Percentiles rank a stretch among this genome's conserved stretches.
phyloP scores from a whole-genome alignment of 495 filamentous ascomycete genomes.

The Penicillium turbatum region DNA sequence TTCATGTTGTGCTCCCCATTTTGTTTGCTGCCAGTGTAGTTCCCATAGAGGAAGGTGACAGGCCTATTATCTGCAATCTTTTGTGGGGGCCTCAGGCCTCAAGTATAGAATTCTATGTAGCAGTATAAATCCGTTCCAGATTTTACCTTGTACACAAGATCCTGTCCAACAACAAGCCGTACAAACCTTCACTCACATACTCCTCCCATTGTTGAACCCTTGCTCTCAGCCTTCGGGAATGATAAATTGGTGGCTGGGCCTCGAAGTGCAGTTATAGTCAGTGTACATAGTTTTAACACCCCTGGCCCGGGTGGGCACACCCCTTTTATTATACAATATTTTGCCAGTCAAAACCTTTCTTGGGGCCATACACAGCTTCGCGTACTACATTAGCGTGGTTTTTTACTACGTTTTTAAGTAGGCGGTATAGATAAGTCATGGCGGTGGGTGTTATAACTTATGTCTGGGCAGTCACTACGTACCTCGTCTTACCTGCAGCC shows the following conservation, averaged over 20 bases:
- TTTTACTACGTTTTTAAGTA: no score
- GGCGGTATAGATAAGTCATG: no score
- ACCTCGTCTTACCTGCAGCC: background rate
- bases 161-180: background rate
- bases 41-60: background rate
- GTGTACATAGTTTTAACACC: no score
- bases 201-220: background rate
- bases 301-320: no score
- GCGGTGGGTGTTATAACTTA: no score
- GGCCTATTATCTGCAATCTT: conserved; percentile 7
- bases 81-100: background rate
- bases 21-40: background rate
- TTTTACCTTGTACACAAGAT: background rate
- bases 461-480: background rate
- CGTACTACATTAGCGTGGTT: no score
- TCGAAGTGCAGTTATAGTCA: background rate
- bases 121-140: no score
- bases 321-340: no score
- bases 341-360: no score
- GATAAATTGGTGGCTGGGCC: background rate
- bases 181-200: background rate
- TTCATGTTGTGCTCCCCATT: background rate
- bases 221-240: background rate
- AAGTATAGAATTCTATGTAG: background rate
- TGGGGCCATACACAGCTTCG: no score